phyloP scores from a whole-genome alignment of 805 yeast genomes.

The Barnettozyma pratensis region DNA sequence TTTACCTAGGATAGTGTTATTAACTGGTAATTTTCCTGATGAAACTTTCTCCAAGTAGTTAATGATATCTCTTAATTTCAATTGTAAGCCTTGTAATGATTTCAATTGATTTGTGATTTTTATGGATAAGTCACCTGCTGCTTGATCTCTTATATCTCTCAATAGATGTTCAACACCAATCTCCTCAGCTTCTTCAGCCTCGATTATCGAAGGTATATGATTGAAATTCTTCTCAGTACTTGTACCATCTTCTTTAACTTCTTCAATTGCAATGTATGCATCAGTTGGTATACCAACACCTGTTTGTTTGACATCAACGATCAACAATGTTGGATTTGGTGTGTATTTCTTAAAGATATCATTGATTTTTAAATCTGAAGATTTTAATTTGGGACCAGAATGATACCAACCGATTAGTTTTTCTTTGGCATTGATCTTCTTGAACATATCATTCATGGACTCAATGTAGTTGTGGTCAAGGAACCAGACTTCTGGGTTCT shows the following conservation, averaged over 20 bases:
- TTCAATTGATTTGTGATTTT: conserved; percentile 85
- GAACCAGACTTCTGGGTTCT: conserved; percentile 91
- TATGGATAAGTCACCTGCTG: conserved; percentile 87
- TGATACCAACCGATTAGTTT: conserved; percentile 99
- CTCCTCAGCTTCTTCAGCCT: conserved; percentile 99
- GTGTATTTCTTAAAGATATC: conserved; percentile 84
- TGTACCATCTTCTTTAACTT: conserved; percentile 93
- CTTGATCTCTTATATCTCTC: conserved; percentile 93
- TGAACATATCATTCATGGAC: conserved; percentile 96
- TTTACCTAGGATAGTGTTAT: conserved; percentile 86
- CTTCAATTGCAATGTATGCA: conserved; percentile 91
- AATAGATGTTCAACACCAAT: conserved; percentile 96
- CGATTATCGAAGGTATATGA: conserved; percentile 87
- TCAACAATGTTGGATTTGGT: conserved; percentile 72
- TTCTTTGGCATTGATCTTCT: conserved; percentile 95
- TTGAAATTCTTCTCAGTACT: conserved; percentile 88
- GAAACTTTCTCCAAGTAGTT: conserved; percentile 72
- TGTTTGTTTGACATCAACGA: conserved; percentile 84
- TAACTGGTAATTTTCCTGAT: conserved; percentile 70
- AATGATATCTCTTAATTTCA: conserved; percentile 72
- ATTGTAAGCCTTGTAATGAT: conserved; percentile 80
- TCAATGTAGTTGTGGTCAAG: conserved; percentile 95
- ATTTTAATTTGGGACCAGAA: conserved; percentile 87
- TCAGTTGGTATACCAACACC: conserved; percentile 86
- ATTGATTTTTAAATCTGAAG: conserved; percentile 87